Percentiles rank a stretch among this genome's conserved stretches.
Conservation (phyloP, 495 filamentous ascomycete species). For the Neurospora tetrasperma region DNA sequence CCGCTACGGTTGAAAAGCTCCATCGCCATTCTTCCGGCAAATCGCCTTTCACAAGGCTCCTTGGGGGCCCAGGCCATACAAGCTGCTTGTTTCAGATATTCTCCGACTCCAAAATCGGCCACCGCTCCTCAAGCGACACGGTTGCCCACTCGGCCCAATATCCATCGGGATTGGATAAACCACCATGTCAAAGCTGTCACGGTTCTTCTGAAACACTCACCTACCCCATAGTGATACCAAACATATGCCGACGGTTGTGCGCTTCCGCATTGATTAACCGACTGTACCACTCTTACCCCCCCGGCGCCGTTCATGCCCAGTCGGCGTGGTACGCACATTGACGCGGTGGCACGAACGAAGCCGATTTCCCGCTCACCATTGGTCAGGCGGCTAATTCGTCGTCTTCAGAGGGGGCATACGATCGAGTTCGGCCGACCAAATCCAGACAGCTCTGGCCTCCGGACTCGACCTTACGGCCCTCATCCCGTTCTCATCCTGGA, state of each 20-base stretch:
- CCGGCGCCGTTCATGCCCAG: constrained; percentile 6
- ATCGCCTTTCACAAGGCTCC: not conserved
- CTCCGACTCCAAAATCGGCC: not conserved
- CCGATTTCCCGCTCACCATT: not conserved
- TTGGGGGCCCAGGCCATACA: not conserved
- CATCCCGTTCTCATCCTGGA: not conserved
- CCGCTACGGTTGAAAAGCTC: not conserved
- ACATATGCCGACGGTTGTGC: not conserved
- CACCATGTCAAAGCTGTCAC: constrained; percentile 3
- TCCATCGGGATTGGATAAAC: not conserved
- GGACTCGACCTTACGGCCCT: constrained; percentile 2
- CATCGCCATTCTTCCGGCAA: not conserved
- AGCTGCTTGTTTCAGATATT: not conserved
- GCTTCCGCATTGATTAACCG: not conserved
- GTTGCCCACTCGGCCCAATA: not conserved
- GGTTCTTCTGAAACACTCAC: constrained; percentile 7
- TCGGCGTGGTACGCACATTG: constrained; percentile 5
- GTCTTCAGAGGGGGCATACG: not conserved
- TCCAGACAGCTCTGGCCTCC: constrained; percentile 1
- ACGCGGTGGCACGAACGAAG: constrained; percentile 1
- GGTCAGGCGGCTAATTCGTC: constrained; percentile 1
- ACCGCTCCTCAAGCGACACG: not conserved
- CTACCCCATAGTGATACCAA: constrained; percentile 3
- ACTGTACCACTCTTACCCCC: constrained; percentile 6
- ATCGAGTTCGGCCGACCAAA: not conserved